A percentile compares a stretch with the other conserved stretches of the same genome.
Conservation (phyloP, 2,329 filamentous ascomycete genomes). For the Orbilia blumenaviensis region DNA sequence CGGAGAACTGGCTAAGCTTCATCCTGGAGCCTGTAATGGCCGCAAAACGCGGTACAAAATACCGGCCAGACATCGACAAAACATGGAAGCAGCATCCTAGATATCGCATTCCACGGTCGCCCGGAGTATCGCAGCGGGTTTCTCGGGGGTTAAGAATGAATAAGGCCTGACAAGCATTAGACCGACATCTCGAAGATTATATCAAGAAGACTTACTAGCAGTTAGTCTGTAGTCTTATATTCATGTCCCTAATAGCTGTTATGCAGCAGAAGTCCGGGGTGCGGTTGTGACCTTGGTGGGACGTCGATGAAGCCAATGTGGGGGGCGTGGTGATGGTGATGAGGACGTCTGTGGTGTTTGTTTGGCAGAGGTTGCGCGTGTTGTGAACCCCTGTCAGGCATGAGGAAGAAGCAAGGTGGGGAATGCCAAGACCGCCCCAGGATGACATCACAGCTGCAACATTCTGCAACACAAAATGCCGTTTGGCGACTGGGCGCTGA, state of each 20-base stretch:
- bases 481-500: not conserved
- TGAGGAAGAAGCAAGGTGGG: not conserved
- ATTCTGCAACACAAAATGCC: slow-evolving; percentile 5
- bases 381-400: slow-evolving; percentile 14
- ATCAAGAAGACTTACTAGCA: not conserved
- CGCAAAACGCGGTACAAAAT: slow-evolving; percentile 19
- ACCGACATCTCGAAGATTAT: not conserved
- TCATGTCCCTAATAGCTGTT: not conserved
- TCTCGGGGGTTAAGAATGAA: slow-evolving; percentile 10
- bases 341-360: slow-evolving; percentile 30
- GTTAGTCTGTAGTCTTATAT: not conserved
- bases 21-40: slow-evolving; percentile 14
- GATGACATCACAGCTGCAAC: slow-evolving; percentile 19
- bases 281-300: not conserved
- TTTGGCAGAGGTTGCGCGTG: slow-evolving; percentile 20
- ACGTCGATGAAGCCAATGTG: slow-evolving; percentile 50
- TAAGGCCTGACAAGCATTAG: slow-evolving; percentile 9
- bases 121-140: slow-evolving; percentile 23
- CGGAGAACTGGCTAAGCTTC: slow-evolving; percentile 26
- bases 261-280: not conserved
- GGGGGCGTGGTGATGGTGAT: slow-evolving; percentile 48
- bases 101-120: slow-evolving; percentile 48
- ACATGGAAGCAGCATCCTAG: slow-evolving; percentile 10
- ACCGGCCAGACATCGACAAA: slow-evolving; percentile 30
- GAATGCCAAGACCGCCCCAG: not conserved